Evolutionary conservation across 106 monocot genomes (phyloP), one percentile per base, ranked within the genome.

Genomic region (Dactylorhiza incarnata): DNA sequence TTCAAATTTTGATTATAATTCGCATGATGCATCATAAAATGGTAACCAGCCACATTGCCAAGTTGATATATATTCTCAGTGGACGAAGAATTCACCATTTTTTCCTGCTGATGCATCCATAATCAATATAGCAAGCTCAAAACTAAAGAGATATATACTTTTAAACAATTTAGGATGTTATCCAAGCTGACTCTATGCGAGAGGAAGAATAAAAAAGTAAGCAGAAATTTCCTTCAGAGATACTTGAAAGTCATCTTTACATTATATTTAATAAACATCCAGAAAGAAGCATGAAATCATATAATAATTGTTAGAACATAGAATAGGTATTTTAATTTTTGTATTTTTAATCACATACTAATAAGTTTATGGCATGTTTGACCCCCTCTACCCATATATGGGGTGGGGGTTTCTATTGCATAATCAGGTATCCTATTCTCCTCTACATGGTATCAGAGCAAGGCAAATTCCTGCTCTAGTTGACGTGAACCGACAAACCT

Each of bases 51-150:
- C 54, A 73, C 61, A 59, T 72, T 80, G 26, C 71, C 76, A 20
- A 73, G 56, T 73, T 62, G 75, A 73, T 69, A 67, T 24, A 76
- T 77, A 66, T 74, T 79, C 11, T 67, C 75, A 68, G 76, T 81
- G 45, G 73, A 49, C 2, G 83, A 63, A 72, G 83, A 77, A 72
- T 85, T 87, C 48, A 73, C 58, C 50, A 74, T 65, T 48, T 72
- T 82, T 74, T 83, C 90, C 87, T 91, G 81, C 82, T 74, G 19
- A 75, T 46, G n/a, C 51, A 79, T 58, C 23, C 45, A 74, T 70
- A 78, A 44, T 17, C 48, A 51, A 56, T n/a, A 56, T 65, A 5
- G 29, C 24, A 51, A 84, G 48, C 48, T 47, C n/a, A 67, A 52
- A 45, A 25, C 56, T 15, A 44, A 44, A 69, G 19, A 65, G 26